phyloP scores from a whole-genome alignment of 768 basidiomycete species.

The Tephrocybe rancida region DNA sequence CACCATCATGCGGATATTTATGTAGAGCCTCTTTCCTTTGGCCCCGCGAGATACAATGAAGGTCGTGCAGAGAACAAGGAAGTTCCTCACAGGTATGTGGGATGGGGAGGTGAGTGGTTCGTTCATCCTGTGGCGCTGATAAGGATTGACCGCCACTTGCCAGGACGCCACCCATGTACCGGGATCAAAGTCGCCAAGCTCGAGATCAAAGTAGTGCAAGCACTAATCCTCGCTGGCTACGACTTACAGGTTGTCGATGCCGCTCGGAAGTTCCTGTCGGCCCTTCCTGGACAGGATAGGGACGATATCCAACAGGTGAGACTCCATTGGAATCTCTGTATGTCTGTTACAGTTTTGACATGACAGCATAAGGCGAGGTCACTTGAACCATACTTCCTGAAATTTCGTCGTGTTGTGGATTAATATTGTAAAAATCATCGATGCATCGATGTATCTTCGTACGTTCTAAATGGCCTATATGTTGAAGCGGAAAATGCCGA shows the following conservation, averaged over 20 bases:
- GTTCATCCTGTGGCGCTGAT: neutral
- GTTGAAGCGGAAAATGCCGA: too few species aligned
- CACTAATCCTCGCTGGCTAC: constrained; percentile 33
- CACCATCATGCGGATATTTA: constrained; percentile 39
- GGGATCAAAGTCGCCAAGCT: constrained; percentile 42
- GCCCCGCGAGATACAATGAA: constrained; percentile 33
- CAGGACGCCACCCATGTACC: constrained; percentile 40
- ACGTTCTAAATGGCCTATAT: too few species aligned
- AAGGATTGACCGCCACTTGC: neutral
- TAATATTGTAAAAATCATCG: too few species aligned
- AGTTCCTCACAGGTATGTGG: constrained; percentile 32
- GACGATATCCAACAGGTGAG: constrained; percentile 34
- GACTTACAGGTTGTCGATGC: constrained; percentile 37
- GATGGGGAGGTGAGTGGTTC: constrained; percentile 39
- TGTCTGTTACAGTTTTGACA: neutral
- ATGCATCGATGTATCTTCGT: too few species aligned
- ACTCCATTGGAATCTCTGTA: neutral
- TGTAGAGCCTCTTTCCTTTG: constrained; percentile 33
- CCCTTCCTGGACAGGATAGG: constrained; percentile 29
- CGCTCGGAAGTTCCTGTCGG: constrained; percentile 25
- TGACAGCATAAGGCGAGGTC: constrained; percentile 25
- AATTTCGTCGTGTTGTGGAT: constrained; percentile 25
- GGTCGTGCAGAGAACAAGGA: constrained; percentile 38
- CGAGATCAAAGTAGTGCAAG: constrained; percentile 38
- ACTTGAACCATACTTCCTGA: constrained; percentile 27